Percentiles rank a stretch among this genome's conserved stretches.
Evolutionary conservation across 306 rosid genomes (phyloP).

Genomic region (Quercus variabilis): DNA sequence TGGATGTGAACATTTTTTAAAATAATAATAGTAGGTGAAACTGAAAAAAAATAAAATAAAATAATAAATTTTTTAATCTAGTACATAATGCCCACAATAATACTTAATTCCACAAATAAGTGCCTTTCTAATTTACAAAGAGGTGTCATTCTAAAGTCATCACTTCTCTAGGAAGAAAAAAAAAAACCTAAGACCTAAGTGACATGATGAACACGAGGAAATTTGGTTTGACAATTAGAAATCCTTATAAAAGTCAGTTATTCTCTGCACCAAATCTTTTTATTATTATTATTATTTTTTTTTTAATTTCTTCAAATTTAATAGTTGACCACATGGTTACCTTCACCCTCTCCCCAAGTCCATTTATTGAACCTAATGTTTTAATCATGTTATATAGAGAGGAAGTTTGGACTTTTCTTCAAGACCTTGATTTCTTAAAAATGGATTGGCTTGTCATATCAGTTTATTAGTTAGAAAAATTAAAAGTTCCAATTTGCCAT

Average conservation of each 20-base stretch:
- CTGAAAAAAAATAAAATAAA: background rate
- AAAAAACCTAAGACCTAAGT: conserved; percentile 15
- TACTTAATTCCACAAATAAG: conserved; percentile 20
- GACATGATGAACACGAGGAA: conserved; percentile 23
- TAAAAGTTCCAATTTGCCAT: no score
- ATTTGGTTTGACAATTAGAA: background rate
- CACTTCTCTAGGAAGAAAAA: conserved; percentile 9
- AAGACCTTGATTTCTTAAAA: no score
- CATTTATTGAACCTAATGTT: no score
- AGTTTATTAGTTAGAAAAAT: no score
- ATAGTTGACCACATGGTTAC: background rate
- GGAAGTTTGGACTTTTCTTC: no score
- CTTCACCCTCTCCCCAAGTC: background rate
- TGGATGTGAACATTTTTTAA: conserved; percentile 1
- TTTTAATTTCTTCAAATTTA: no score
- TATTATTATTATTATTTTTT: no score
- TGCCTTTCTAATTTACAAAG: conserved; percentile 31
- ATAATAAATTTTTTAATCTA: conserved; percentile 17
- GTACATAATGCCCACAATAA: conserved; percentile 22
- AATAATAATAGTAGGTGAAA: conserved; percentile 15
- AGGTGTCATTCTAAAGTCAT: conserved; percentile 20
- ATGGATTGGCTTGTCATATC: no score
- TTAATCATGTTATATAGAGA: no score
- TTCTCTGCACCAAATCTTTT: background rate
- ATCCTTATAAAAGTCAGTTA: background rate